These are phyloP conservation scores for Parascedosporium putredinis DNA, from an alignment of 2,329 filamentous ascomycete species.

Conservation along the genomic window DNA sequence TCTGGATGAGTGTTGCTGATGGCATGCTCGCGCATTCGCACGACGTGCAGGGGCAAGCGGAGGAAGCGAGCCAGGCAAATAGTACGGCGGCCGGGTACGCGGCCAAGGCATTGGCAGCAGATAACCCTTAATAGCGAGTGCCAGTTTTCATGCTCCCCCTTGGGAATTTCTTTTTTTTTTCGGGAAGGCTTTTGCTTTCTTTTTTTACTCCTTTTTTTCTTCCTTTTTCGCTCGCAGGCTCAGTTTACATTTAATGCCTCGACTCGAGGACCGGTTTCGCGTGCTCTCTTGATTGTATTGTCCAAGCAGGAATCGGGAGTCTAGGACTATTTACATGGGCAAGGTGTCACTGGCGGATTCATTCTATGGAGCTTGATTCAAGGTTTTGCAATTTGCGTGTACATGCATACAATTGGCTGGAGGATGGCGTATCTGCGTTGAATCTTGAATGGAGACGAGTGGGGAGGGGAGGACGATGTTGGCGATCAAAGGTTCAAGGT, in stretches of 20 bases:
- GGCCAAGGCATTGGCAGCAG: conserved; percentile 7
- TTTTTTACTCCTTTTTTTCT: neutral
- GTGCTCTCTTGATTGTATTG: neutral
- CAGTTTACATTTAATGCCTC: too few relatives aligned
- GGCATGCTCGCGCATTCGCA: conserved; percentile 68
- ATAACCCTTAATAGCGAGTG: neutral
- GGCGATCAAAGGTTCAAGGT: neutral
- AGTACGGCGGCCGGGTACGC: conserved; percentile 24
- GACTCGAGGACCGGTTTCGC: too few relatives aligned
- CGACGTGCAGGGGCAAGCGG: conserved; percentile 57
- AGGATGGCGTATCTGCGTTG: neutral
- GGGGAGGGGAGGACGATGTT: neutral
- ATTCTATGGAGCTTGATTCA: neutral
- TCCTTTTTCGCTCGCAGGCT: neutral
- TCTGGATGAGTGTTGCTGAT: conserved; percentile 74
- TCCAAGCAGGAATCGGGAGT: neutral
- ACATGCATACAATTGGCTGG: neutral
- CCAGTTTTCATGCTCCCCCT: too few relatives aligned
- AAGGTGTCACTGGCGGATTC: too few relatives aligned
- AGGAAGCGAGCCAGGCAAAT: conserved; percentile 29
- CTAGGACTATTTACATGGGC: neutral
- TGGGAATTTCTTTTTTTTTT: too few relatives aligned
- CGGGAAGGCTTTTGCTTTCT: too few relatives aligned
- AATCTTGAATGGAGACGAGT: neutral
- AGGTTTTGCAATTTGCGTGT: neutral